Evolutionary conservation across 1,139 yeast genomes (phyloP), one percentile per base, ranked within the genome.

Genomic region (Hemisphaericaspora xylofermentans): DNA sequence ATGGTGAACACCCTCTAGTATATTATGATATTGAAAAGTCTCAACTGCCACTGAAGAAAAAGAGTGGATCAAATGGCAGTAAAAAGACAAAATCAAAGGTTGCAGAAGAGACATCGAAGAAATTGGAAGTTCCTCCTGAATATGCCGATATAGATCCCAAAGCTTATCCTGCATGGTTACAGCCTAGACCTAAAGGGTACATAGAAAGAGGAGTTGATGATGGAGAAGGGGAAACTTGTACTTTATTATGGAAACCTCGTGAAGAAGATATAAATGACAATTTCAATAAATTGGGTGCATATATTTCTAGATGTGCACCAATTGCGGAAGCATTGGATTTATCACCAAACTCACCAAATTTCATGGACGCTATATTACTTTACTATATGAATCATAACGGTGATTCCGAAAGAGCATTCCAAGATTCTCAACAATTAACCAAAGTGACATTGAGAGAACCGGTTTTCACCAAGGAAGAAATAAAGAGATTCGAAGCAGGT

Each of bases 181-280:
- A 84, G 54, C 86, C 83, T 3, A 66, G 84, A 47, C 96, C 96
- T 0, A 70, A 72, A 42, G 95, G 96, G 0, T 88, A 85, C 54
- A 65, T 84, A n/a, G 95, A 88, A 51, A 73, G 98, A 53, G 98
- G 98, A 1, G 80, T 76, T 1, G 89, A 83, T 52, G 80, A 74
- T 22, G 76, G 76, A 0, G 63, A 58, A 16, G 75, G 72, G 0
- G 49, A 52, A 12, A 87, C 96, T 0, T 74, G 80, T 15, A 74
- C 82, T 0, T 61, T 87, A 15, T 63, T 84, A 53, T 93, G 97
- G 96, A 75, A 73, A 49, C 65, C 72, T 30, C 70, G 71, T 4
- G 70, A 64, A 14, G 44, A 50, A 1, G 74, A 66, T 33, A 38
- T 56, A 0, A 57, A 51, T 2, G 61, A 71, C 10, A 56, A 61